Conservation (phyloP, 1,284 basidiomycete genomes). For the Pyrrhoderma noxium region DNA sequence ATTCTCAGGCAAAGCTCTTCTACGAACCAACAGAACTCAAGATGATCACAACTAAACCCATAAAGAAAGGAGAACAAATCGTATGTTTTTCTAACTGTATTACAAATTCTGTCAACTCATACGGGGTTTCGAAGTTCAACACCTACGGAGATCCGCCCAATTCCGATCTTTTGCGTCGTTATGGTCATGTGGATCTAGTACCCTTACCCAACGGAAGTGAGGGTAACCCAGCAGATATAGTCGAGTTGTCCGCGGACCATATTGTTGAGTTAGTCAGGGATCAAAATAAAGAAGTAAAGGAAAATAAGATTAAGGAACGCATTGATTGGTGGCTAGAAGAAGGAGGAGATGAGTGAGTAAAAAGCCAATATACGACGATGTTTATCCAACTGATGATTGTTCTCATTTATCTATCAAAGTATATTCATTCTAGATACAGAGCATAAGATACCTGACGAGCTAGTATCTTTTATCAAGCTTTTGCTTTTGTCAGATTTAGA, state of each 20-base stretch:
- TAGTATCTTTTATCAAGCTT: constrained; percentile 69
- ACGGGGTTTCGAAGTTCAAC: constrained; percentile 72
- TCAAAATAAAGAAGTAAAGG: constrained; percentile 22
- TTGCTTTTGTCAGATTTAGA: constrained; percentile 54
- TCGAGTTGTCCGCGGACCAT: constrained; percentile 79
- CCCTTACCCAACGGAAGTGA: constrained; percentile 37
- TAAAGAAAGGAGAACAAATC: constrained; percentile 82
- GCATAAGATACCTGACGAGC: constrained; percentile 48
- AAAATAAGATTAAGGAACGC: constrained; percentile 40
- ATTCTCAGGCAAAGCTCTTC: constrained; percentile 71
- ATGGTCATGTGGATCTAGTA: constrained; percentile 87
- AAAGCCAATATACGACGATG: constrained; percentile 32
- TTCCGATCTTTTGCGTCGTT: constrained; percentile 87
- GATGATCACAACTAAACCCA: constrained; percentile 77
- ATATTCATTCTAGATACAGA: constrained; percentile 57
- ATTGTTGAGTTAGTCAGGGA: constrained; percentile 44
- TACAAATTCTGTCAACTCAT: background rate
- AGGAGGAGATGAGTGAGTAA: constrained; percentile 89
- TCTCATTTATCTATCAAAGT: constrained; percentile 29
- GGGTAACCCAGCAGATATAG: constrained; percentile 84
- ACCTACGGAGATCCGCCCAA: constrained; percentile 96
- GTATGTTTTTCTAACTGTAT: constrained; percentile 38
- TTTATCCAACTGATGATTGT: background rate
- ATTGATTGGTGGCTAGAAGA: constrained; percentile 90
- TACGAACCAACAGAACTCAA: constrained; percentile 67